These are phyloP conservation scores for Daedaleopsis sinensis DNA, from an alignment of 768 basidiomycete genomes.

Conservation along the genomic window DNA sequence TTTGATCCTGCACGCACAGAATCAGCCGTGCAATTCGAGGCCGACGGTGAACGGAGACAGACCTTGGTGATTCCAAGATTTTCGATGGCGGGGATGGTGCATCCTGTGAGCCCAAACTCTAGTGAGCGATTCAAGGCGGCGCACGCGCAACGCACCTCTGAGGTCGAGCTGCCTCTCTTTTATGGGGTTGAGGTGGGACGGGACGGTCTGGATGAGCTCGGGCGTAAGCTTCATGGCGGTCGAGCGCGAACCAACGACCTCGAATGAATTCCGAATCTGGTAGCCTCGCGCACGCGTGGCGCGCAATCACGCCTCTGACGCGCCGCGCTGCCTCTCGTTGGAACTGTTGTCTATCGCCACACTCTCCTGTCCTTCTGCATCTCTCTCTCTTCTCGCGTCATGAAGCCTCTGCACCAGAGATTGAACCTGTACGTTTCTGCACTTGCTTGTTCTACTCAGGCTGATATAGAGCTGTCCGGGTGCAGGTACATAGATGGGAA, in stretches of 20 bases:
- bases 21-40: neutral
- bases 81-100: constrained; percentile 95
- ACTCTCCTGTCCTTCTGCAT: constrained; percentile 10
- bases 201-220: constrained; percentile 84
- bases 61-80: constrained; percentile 93
- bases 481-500: constrained; percentile 69
- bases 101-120: constrained; percentile 53
- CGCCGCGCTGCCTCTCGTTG: constrained; percentile 14
- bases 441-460: neutral
- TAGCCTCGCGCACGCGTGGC: constrained; percentile 16
- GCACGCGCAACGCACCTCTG: constrained; percentile 57
- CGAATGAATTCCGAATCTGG: constrained; percentile 1
- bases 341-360: constrained; percentile 5
- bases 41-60: constrained; percentile 30
- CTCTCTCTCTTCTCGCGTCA: constrained; percentile 40
- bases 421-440: constrained; percentile 58
- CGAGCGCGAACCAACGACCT: constrained; percentile 14
- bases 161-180: constrained; percentile 93
- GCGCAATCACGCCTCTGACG: constrained; percentile 16
- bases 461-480: constrained; percentile 6
- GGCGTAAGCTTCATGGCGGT: constrained; percentile 86
- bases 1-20: constrained; percentile 66
- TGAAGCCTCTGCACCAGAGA: constrained; percentile 74
- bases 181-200: constrained; percentile 77
- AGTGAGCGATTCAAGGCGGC: constrained; percentile 21